phyloP scores from a whole-genome alignment of 257 asterid species.

The Scutellaria galericulata region DNA sequence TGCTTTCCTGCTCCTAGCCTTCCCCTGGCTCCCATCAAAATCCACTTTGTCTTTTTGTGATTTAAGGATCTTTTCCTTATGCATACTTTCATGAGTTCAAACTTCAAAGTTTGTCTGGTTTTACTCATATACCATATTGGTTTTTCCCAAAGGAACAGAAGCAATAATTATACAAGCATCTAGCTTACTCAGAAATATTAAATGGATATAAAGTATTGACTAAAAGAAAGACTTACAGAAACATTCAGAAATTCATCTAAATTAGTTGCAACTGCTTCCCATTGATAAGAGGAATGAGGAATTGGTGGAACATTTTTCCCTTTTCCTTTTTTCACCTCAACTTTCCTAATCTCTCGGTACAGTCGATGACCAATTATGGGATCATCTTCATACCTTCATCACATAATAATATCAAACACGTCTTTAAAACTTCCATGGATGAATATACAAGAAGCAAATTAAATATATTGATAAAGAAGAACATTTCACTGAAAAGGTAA shows the following conservation, averaged over 20 bases:
- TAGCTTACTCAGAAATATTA: background rate
- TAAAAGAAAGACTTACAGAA: slow-evolving; percentile 69
- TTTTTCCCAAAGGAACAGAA: slow-evolving; percentile 20
- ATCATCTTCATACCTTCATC: slow-evolving; percentile 92
- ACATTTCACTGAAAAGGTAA: slow-evolving; percentile 8
- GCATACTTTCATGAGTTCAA: slow-evolving; percentile 4
- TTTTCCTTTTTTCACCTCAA: slow-evolving; percentile 89
- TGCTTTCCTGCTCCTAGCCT: slow-evolving; percentile 3
- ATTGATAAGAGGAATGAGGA: slow-evolving; percentile 81
- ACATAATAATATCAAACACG: slow-evolving; percentile 23
- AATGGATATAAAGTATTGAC: slow-evolving; percentile 21
- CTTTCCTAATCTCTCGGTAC: slow-evolving; percentile 83
- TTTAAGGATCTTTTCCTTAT: background rate
- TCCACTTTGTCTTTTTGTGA: background rate
- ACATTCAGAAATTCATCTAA: slow-evolving; percentile 87
- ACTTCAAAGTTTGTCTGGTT: background rate
- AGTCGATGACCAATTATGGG: slow-evolving; percentile 86
- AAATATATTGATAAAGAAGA: slow-evolving; percentile 22
- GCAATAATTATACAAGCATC: slow-evolving; percentile 1
- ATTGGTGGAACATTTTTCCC: slow-evolving; percentile 76
- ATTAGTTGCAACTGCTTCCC: slow-evolving; percentile 96
- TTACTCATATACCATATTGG: slow-evolving; percentile 11
- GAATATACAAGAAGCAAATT: slow-evolving; percentile 19
- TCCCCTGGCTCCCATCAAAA: background rate
- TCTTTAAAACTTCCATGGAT: slow-evolving; percentile 12